These are phyloP conservation scores for Candida sanyaensis DNA, from an alignment of 1,139 yeast genomes.

Conservation along the genomic window DNA sequence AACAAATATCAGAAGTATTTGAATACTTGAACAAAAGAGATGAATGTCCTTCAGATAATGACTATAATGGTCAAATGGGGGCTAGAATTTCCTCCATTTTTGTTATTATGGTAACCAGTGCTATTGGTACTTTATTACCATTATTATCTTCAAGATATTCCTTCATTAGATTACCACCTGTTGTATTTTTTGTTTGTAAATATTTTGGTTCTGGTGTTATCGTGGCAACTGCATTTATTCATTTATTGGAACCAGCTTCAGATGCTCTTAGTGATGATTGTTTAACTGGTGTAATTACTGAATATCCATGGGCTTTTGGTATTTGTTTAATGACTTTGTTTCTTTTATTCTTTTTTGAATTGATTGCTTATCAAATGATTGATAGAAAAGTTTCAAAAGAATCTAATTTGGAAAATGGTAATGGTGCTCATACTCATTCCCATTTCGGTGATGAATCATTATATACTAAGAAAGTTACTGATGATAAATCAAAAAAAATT, in stretches of 20 bases:
- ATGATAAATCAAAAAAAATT: slow-evolving; percentile 19
- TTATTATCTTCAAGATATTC: slow-evolving; percentile 56
- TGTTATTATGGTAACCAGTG: slow-evolving; percentile 61
- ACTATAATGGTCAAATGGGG: slow-evolving; percentile 48
- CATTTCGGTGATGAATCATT: slow-evolving; percentile 49
- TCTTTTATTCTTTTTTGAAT: slow-evolving; percentile 53
- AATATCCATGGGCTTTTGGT: slow-evolving; percentile 45
- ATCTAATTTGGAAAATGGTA: slow-evolving; percentile 15
- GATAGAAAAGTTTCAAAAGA: slow-evolving; percentile 32
- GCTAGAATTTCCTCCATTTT: slow-evolving; percentile 75
- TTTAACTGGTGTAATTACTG: slow-evolving; percentile 34
- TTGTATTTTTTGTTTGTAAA: slow-evolving; percentile 72
- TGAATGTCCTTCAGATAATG: slow-evolving; percentile 36
- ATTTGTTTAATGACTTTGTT: slow-evolving; percentile 41
- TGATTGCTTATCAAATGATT: slow-evolving; percentile 53
- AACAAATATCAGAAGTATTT: slow-evolving; percentile 8
- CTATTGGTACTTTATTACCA: slow-evolving; percentile 62
- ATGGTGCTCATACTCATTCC: slow-evolving; percentile 48
- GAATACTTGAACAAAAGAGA: slow-evolving; percentile 26
- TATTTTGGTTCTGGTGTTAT: slow-evolving; percentile 94
- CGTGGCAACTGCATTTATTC: slow-evolving; percentile 86
- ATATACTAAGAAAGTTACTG: slow-evolving; percentile 28
- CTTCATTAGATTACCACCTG: slow-evolving; percentile 53
- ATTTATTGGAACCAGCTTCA: slow-evolving; percentile 77
- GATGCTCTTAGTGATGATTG: slow-evolving; percentile 41